These are phyloP conservation scores for Ogataea methanolica DNA, from an alignment of 805 yeast genomes.

Conservation along the genomic window DNA sequence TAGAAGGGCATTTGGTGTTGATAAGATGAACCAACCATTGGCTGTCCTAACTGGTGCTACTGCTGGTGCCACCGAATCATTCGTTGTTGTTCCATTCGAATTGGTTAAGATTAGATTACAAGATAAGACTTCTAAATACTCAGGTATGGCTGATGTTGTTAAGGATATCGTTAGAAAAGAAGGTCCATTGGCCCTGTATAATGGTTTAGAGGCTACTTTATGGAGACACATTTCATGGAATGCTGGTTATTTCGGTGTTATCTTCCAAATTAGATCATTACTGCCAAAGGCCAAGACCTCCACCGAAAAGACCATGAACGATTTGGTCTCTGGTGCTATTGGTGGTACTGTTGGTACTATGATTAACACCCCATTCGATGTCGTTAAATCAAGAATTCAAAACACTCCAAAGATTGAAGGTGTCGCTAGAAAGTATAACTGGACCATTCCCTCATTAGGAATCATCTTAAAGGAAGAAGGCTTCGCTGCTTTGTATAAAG, in stretches of 20 bases:
- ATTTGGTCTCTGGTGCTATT: slow-evolving; percentile 85
- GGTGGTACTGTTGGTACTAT: slow-evolving; percentile 98
- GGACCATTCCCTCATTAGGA: slow-evolving; percentile 81
- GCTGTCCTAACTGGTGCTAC: slow-evolving; percentile 94
- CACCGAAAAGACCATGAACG: slow-evolving; percentile 76
- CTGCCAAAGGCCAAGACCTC: slow-evolving; percentile 74
- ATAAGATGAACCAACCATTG: slow-evolving; percentile 70
- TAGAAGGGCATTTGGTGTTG: slow-evolving; percentile 63
- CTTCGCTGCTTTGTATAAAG: slow-evolving; percentile 84
- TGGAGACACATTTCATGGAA: slow-evolving; percentile 98
- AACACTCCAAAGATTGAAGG: slow-evolving; percentile 62
- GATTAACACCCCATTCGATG: slow-evolving; percentile 94
- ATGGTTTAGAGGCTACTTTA: slow-evolving; percentile 93
- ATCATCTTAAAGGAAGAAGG: slow-evolving; percentile 89
- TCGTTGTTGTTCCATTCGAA: slow-evolving; percentile 97
- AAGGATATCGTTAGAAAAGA: slow-evolving; percentile 64
- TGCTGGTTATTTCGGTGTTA: slow-evolving; percentile 96
- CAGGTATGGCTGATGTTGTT: slow-evolving; percentile 80
- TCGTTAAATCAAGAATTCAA: slow-evolving; percentile 95
- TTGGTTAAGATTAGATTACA: slow-evolving; percentile 92
- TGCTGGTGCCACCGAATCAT: slow-evolving; percentile 96
- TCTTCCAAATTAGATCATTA: slow-evolving; percentile 75
- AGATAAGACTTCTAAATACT: slow-evolving; percentile 77
- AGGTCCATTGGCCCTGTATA: slow-evolving; percentile 80
- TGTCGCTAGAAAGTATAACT: slow-evolving; percentile 79